These are phyloP conservation scores for Hypsizygus marmoreus DNA, from an alignment of 768 basidiomycete genomes.

Conservation along the genomic window DNA sequence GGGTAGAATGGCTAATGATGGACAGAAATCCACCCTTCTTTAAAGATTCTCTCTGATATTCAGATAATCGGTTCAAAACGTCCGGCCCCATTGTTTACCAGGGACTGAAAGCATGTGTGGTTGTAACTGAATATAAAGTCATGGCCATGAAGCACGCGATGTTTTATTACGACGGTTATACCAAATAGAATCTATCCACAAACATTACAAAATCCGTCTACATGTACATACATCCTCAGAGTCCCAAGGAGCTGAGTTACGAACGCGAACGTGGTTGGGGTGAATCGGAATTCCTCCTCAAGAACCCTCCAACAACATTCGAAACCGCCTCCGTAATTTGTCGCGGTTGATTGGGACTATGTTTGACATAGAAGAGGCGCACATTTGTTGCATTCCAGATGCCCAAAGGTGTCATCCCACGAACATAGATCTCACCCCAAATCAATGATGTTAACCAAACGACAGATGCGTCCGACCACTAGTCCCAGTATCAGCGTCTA, in stretches of 20 bases:
- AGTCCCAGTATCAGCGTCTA: slow-evolving; percentile 6
- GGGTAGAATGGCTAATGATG: neutral
- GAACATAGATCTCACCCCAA: slow-evolving; percentile 95
- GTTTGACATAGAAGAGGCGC: slow-evolving; percentile 89
- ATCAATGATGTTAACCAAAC: slow-evolving; percentile 92
- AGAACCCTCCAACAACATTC: slow-evolving; percentile 78
- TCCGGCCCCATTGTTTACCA: slow-evolving; percentile 3
- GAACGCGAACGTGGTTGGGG: slow-evolving; percentile 15
- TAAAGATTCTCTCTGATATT: slow-evolving; percentile 16
- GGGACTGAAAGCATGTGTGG: neutral
- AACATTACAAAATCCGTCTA: neutral
- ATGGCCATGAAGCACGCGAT: slow-evolving; percentile 1
- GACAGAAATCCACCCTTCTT: slow-evolving; percentile 29
- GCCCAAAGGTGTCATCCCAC: slow-evolving; percentile 82
- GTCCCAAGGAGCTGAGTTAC: neutral
- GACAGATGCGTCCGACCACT: slow-evolving; percentile 93
- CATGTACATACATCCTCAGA: slow-evolving; percentile 1
- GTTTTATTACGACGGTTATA: neutral
- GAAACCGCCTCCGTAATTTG: slow-evolving; percentile 80
- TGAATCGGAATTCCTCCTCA: slow-evolving; percentile 51
- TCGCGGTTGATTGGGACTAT: slow-evolving; percentile 66
- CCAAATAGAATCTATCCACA: neutral
- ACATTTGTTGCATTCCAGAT: slow-evolving; percentile 93
- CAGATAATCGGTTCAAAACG: slow-evolving; percentile 5
- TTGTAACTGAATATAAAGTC: neutral